Percentiles rank a stretch among this genome's conserved stretches.
phyloP scores from a whole-genome alignment of 495 filamentous ascomycete genomes.

The Xylaria sp. region DNA sequence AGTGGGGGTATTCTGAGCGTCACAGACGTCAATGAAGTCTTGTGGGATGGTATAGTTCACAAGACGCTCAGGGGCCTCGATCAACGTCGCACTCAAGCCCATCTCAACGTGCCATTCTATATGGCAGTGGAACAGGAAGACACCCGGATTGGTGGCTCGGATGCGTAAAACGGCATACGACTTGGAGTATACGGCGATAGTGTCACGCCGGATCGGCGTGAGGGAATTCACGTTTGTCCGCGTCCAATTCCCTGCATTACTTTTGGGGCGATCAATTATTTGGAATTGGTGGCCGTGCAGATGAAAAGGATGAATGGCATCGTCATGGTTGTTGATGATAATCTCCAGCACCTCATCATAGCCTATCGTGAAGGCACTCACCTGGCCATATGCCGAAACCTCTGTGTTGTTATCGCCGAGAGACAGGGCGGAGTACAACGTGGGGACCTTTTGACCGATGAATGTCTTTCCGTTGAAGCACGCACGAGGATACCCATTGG shows the following conservation, averaged over 20 bases:
- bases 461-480: constrained; percentile 83
- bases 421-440: constrained; percentile 75
- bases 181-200: constrained; percentile 58
- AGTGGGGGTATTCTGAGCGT: constrained; percentile 53
- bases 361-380: constrained; percentile 69
- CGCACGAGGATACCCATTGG: constrained; percentile 70
- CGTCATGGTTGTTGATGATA: constrained; percentile 79
- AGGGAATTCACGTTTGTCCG: constrained; percentile 47
- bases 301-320: constrained; percentile 62
- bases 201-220: constrained; percentile 63
- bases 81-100: constrained; percentile 73
- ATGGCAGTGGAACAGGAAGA: constrained; percentile 85
- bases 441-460: constrained; percentile 75
- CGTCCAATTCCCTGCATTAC: constrained; percentile 49
- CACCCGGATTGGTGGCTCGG: constrained; percentile 71
- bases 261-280: constrained; percentile 60
- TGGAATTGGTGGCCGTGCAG: constrained; percentile 84
- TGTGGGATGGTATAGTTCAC: constrained; percentile 66
- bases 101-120: constrained; percentile 81
- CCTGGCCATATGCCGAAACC: constrained; percentile 74
- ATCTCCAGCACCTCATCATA: constrained; percentile 76
- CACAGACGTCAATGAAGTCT: constrained; percentile 66
- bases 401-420: constrained; percentile 67
- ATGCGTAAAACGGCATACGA: constrained; percentile 67
- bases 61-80: constrained; percentile 71